A percentile compares a stretch with the other conserved stretches of the same genome.
phyloP scores from a whole-genome alignment of 345 rosid species.

The Hypericum perforatum region DNA sequence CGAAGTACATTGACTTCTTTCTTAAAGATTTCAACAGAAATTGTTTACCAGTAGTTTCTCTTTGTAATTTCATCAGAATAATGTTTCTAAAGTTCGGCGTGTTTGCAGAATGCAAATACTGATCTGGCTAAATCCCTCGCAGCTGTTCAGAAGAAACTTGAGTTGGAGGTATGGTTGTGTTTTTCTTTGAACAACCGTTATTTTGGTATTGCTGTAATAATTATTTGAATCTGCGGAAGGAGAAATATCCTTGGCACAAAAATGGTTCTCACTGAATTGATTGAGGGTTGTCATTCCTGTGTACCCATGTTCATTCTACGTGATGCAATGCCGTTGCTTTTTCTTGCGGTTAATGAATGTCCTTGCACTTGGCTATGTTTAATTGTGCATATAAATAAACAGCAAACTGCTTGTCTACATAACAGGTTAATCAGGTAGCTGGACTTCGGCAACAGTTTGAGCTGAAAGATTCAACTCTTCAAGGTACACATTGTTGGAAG shows the following conservation, averaged over 20 bases:
- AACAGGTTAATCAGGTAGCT: conserved; percentile 60
- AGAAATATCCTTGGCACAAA: too few relatives aligned
- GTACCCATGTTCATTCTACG: too few relatives aligned
- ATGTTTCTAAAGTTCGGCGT: conserved; percentile 20
- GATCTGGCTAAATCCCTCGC: conserved; percentile 86
- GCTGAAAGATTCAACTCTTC: conserved; percentile 59
- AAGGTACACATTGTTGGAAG: conserved; percentile 39
- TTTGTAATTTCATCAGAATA: neutral
- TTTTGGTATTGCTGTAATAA: too few relatives aligned
- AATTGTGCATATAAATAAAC: neutral
- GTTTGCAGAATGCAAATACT: conserved; percentile 72
- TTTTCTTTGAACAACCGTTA: too few relatives aligned
- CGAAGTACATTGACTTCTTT: conserved; percentile 67
- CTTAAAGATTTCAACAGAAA: conserved; percentile 7
- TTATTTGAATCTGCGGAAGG: too few relatives aligned
- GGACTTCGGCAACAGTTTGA: conserved; percentile 59
- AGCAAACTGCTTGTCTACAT: neutral
- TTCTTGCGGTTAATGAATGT: too few relatives aligned
- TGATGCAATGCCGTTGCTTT: too few relatives aligned
- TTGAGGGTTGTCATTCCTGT: too few relatives aligned
- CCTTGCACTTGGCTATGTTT: too few relatives aligned
- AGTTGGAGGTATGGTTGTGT: conserved; percentile 56
- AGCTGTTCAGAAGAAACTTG: conserved; percentile 70
- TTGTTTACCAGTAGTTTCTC: conserved; percentile 7
- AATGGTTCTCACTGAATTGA: too few relatives aligned